Base-by-base conservation (phyloP, 176 grass and related monocot species). In the Hsuehochloa calcarea region DNA sequence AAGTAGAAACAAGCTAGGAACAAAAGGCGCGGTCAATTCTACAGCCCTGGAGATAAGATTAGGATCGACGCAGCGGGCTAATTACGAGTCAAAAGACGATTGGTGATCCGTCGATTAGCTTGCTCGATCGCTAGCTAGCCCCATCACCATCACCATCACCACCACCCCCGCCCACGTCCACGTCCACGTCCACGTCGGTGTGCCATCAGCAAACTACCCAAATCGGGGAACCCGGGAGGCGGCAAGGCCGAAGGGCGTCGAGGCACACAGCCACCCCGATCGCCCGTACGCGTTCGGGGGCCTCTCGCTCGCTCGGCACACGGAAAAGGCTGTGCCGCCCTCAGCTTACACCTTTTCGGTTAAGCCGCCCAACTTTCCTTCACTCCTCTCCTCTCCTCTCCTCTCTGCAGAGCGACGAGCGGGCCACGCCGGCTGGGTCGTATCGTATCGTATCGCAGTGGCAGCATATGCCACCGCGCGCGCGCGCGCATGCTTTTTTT, bases 21-120 rank as follows among this genome's bases (percentile, higher is more conserved):
- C 14, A 15, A 72, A 80, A 27, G 62, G 61, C 37, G 61, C 78
- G 49, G 85, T 82, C 85, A 82, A 82, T 87, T 87, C 85, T 7
- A 4, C 6, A 12, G 50, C 5, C 5, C 23, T 10, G 76, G 59
- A 62, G 88, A 88, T 88, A 90, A 89, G 88, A 89, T 85, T 64
- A 70, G 63, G 68, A 74, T 50, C 22, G 39, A 59, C 46, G 70
- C 47, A 1, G 44, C 60, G 62, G 62, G 58, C 15, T 54, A 41
- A 54, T 75, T 75, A 55, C 7, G 29, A 58, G 82, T 34, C 40
- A 13, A 43, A 43, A 13, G 60, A 13, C n/a, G 59, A 79, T 20
- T 0, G 58, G 59, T 29, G 78, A 80, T 25, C 63, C 45, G 45
- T 72, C 56, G 58, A 51, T 40, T 84, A 51, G 56, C 41, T 72